phyloP scores from a whole-genome alignment of 495 filamentous ascomycete species.

The Penicillium pancosmium region DNA sequence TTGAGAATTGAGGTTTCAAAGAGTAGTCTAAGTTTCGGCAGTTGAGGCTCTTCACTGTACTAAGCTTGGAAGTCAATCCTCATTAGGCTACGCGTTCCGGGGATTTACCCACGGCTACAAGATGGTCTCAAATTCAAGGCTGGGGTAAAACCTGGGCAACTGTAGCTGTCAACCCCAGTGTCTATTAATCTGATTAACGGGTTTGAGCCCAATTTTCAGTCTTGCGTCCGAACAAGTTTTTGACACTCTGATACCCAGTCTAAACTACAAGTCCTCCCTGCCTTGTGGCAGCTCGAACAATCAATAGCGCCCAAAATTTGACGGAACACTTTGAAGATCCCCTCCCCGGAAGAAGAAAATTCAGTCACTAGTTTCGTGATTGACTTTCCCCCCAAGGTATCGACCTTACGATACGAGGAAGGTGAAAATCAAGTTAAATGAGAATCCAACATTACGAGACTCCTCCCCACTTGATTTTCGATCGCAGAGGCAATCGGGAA shows the following conservation, averaged over 20 bases:
- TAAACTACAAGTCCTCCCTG: background rate
- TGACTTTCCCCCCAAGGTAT: background rate
- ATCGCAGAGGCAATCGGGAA: constrained; percentile 4
- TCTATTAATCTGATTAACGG: background rate
- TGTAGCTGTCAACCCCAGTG: constrained; percentile 1
- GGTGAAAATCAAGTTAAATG: background rate
- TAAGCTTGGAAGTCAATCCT: background rate
- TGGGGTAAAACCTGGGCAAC: background rate
- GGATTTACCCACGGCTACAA: background rate
- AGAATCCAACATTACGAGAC: background rate
- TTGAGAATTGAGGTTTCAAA: background rate
- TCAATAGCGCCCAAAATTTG: background rate
- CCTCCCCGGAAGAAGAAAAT: background rate
- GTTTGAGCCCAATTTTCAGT: background rate
- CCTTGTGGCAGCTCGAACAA: background rate
- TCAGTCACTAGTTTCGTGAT: background rate
- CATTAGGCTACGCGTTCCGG: constrained; percentile 1
- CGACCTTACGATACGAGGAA: background rate
- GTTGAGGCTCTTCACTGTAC: background rate
- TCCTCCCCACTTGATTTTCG: background rate
- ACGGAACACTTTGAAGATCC: background rate
- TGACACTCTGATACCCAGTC: background rate
- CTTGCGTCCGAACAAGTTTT: background rate
- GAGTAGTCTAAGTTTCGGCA: background rate
- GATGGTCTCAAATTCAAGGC: background rate